A percentile compares a stretch with the other conserved stretches of the same genome.
Evolutionary conservation across 768 basidiomycete species (phyloP).

Genomic region (Suillus paluster): DNA sequence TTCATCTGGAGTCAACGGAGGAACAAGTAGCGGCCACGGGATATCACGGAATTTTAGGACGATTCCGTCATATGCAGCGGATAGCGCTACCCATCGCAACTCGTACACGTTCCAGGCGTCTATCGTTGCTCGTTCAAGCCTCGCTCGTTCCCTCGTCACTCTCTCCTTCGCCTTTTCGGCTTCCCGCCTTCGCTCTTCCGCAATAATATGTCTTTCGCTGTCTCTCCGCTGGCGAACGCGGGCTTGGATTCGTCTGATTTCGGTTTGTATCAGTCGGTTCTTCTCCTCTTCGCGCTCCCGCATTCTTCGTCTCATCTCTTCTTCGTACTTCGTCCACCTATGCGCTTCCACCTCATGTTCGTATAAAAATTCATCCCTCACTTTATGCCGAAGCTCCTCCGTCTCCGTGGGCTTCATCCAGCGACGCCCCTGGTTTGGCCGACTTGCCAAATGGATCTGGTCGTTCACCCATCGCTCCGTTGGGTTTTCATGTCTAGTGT

Average conservation of each 20-base stretch:
- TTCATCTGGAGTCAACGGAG: conserved; percentile 49
- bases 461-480: conserved; percentile 70
- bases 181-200: conserved; percentile 49
- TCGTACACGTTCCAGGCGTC: conserved; percentile 72
- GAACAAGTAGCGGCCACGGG: conserved; percentile 68
- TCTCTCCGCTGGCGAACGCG: conserved; percentile 55
- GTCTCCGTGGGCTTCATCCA: conserved; percentile 26
- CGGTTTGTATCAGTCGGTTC: conserved; percentile 54
- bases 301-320: conserved; percentile 47
- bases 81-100: conserved; percentile 60
- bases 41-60: conserved; percentile 60
- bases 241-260: conserved; percentile 56
- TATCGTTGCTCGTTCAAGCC: conserved; percentile 47
- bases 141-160: conserved; percentile 47
- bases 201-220: conserved; percentile 49
- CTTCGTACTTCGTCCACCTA: conserved; percentile 56
- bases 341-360: conserved; percentile 55
- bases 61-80: conserved; percentile 42
- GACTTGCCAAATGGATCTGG: conserved; percentile 46
- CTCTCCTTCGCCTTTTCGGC: conserved; percentile 43
- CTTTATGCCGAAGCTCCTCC: conserved; percentile 40
- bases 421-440: conserved; percentile 31
- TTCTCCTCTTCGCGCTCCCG: conserved; percentile 48
- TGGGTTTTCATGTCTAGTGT: conserved; percentile 49
- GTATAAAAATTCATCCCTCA: conserved; percentile 59